Percentiles rank a stretch among this genome's conserved stretches.
Conservation (phyloP, 345 rosid genomes). For the Euphorbia lathyris region DNA sequence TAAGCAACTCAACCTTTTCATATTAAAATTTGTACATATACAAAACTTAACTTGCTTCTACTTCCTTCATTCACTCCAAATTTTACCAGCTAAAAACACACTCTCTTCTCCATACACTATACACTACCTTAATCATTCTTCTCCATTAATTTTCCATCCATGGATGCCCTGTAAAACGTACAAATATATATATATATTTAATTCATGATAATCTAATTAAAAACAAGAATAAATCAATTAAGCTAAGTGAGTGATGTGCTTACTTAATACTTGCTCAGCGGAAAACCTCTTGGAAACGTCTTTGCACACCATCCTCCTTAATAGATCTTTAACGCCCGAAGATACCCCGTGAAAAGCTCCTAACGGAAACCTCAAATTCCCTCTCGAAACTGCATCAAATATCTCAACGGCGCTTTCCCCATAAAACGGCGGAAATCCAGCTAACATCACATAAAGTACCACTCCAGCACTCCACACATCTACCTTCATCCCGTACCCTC, state of each 20-base stretch:
- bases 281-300: constrained; percentile 71
- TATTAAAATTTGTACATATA: background rate
- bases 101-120: background rate
- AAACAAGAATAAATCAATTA: background rate
- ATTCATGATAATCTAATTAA: background rate
- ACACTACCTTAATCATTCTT: background rate
- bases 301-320: constrained; percentile 75
- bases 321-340: constrained; percentile 52
- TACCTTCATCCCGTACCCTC: constrained; percentile 65
- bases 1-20: background rate
- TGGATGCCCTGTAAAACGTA: constrained; percentile 23
- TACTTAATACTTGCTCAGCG: constrained; percentile 74
- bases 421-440: constrained; percentile 70
- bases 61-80: background rate
- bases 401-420: constrained; percentile 69
- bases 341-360: constrained; percentile 48
- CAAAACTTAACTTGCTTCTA: constrained; percentile 2
- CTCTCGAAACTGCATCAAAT: constrained; percentile 62
- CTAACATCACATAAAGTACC: constrained; percentile 63
- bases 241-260: constrained; percentile 13
- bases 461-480: constrained; percentile 91
- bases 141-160: constrained; percentile 17
- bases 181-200: background rate
- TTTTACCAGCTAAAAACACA: too few species aligned
- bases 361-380: constrained; percentile 63